phyloP scores from a whole-genome alignment of 805 yeast genomes.

The Saturnispora mendoncae region DNA sequence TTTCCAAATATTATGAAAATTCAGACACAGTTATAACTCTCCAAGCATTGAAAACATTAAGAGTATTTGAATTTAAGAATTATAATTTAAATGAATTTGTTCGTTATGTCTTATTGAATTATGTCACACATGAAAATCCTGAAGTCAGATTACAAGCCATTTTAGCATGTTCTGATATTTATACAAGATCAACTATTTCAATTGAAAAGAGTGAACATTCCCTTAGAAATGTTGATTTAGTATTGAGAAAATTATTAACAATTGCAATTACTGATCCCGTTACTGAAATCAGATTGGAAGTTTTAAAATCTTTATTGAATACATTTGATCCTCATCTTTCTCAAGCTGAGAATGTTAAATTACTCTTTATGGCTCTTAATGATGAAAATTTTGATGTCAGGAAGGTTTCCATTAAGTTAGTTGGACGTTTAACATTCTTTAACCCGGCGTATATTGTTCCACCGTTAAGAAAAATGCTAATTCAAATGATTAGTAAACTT shows the following conservation, averaged over 20 bases:
- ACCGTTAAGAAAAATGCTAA: slow-evolving; percentile 73
- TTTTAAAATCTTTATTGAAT: slow-evolving; percentile 61
- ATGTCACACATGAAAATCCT: slow-evolving; percentile 71
- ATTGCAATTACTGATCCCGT: slow-evolving; percentile 83
- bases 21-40: slow-evolving; percentile 41
- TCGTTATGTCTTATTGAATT: slow-evolving; percentile 71
- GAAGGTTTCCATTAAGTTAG: slow-evolving; percentile 62
- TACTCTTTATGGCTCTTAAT: slow-evolving; percentile 79
- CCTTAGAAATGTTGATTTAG: slow-evolving; percentile 73
- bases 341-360: slow-evolving; percentile 82
- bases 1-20: slow-evolving; percentile 22
- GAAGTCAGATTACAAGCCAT: slow-evolving; percentile 81
- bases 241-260: slow-evolving; percentile 69
- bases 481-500: slow-evolving; percentile 76
- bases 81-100: slow-evolving; percentile 82
- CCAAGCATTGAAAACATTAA: slow-evolving; percentile 72
- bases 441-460: slow-evolving; percentile 97
- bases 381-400: slow-evolving; percentile 85
- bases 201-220: slow-evolving; percentile 76
- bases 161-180: slow-evolving; percentile 68
- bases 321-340: slow-evolving; percentile 86
- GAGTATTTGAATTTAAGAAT: slow-evolving; percentile 63
- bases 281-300: slow-evolving; percentile 76
- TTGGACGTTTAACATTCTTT: slow-evolving; percentile 76
- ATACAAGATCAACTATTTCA: slow-evolving; percentile 73